Base-by-base conservation (phyloP, 306 rosid genomes). In the Amphicarpaea edgeworthii region DNA sequence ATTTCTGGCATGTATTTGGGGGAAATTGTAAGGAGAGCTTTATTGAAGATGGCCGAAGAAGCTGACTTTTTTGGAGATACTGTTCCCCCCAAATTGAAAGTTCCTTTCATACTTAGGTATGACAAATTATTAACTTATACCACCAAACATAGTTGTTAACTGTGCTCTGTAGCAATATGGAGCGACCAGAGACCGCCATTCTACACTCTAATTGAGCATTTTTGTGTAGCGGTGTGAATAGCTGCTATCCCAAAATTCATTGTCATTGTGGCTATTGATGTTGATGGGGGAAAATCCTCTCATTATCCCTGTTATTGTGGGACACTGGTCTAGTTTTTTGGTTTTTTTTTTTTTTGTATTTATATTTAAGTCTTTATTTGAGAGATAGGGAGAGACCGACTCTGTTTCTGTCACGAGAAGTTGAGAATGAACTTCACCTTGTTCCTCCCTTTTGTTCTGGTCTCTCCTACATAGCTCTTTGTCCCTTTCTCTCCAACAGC, bases 1-100 rank as follows among this genome's bases (percentile, higher is more conserved):
- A 82, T 91, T 58, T 93, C 98, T 76, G 98, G 98, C 40, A 91
- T 93, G 98, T 93, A 93, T 77, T 86, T 93, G 82, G 97, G 97
- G 41, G 98, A 93, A 45, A 76, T 93, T 9, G 87, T 89, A 9
- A 87, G 98, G 55, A 85, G 96, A 85, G 91, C 75, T 83, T 79
- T 93, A 72, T 80, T 83, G 69, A 86, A 77, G 82, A 84, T 93
- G 88, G 98, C 98, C 16, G 91, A 89, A 83, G 97, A 93, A 81
- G 96, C 98, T 64, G 88, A 72, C 20, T 84, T 93, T 78, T 93
- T 93, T 41, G 97, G 98, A 32, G 97, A 91, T 65, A 79, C 85
- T 55, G 88, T 89, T 54, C 98, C 98, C 6, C 86, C 87, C 17
- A 93, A 91, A 78, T 86, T 93, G 85, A 88, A 38, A 83, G 68